Evolutionary conservation across 2,329 filamentous ascomycete species (phyloP), one percentile per base, ranked within the genome.

Genomic region (Penicillium brasilianum): DNA sequence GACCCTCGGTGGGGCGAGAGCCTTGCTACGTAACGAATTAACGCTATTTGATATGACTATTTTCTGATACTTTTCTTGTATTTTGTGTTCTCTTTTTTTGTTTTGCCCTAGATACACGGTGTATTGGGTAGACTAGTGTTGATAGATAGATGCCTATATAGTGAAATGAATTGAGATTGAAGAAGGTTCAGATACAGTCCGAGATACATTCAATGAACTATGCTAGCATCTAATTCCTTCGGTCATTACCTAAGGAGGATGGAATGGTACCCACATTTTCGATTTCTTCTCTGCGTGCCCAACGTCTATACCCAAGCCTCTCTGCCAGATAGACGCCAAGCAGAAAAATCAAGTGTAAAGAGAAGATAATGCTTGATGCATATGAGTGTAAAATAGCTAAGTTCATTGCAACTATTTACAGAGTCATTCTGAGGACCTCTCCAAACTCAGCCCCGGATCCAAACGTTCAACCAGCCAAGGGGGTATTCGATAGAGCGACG

Each of bases 31-130:
- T 59, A 50, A 60, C 43, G 43, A 61, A 53, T 48, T 52, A 16
- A 64, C 44, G 59, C 36, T 44, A 22, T 52, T 50, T 57, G 55
- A 55, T 28, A 58, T 51, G 41, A 53, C 25, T 43, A 18, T 49
- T 43, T 14, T 49, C 25, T 39, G 28, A 30, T 36, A 22, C n/a
- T 14, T 7, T 14, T 39, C 7, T 53, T 18, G 14, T 16, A 18
- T 22, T 28, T 39, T n/a, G 30, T 50, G 2, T 11, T 50, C 11
- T 50, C 9, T 20, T 7, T 34, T 9, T 50, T 50, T 4, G 30
- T 32, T 2, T 28, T 28, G 11, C 20, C 16, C 34, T 37, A 16
- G 9, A n/a, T 52, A 3, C 13, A 13, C 14, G 18, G 6, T 7
- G 16, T 30, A 28, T 20, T 18, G 20, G 34, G 32, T 37, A 39